A percentile compares a stretch with the other conserved stretches of the same genome.
phyloP scores from a whole-genome alignment of 306 rosid genomes.

The Vachellia collinsii region DNA sequence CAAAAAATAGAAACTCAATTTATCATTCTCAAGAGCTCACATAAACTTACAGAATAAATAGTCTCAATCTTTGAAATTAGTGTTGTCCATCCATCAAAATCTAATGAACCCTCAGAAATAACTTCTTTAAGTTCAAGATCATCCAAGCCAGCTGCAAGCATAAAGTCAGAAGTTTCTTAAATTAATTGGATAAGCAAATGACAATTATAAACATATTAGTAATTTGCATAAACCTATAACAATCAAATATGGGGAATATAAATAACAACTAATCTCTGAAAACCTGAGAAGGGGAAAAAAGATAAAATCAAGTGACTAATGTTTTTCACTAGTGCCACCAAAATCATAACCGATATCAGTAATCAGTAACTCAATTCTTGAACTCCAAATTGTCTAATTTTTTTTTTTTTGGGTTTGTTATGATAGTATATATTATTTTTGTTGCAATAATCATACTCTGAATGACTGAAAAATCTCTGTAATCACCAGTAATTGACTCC shows the following conservation, averaged over 20 bases:
- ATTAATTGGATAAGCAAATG: conserved; percentile 11
- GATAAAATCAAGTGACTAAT: background rate
- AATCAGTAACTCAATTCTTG: background rate
- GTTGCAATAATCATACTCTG: background rate
- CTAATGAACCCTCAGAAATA: conserved; percentile 50
- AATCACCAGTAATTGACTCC: background rate
- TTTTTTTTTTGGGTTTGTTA: background rate
- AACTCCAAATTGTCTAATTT: background rate
- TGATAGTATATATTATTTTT: background rate
- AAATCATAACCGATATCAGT: background rate
- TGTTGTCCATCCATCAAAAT: conserved; percentile 70
- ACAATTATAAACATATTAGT: background rate
- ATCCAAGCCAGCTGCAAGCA: conserved; percentile 55
- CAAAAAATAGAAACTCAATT: conserved; percentile 5
- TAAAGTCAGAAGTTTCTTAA: conserved; percentile 27
- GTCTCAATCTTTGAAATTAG: conserved; percentile 65
- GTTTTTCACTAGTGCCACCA: background rate
- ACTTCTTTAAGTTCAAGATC: conserved; percentile 48
- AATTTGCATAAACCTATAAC: conserved; percentile 9
- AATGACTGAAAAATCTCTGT: background rate
- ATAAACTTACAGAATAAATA: conserved; percentile 59
- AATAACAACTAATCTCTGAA: conserved; percentile 11
- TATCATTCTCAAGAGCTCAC: conserved; percentile 17
- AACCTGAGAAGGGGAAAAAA: background rate
- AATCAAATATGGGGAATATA: background rate